Evolutionary conservation across 148 eudicot species (phyloP), one percentile per base, ranked within the genome.

Genomic region (Nepenthes gracilis): DNA sequence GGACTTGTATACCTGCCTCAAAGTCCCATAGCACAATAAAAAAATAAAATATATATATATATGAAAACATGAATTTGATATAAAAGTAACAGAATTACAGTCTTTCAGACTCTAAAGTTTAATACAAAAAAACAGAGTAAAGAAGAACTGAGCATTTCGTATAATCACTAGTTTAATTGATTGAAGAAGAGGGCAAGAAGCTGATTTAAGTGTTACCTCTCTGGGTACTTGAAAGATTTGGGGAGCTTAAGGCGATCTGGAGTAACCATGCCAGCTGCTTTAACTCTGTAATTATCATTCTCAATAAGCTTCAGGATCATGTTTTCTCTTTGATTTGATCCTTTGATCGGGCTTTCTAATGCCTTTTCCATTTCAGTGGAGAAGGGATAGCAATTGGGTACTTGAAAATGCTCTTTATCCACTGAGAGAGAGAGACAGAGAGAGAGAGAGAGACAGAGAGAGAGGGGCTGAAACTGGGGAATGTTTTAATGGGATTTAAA

Each of bases 171-270:
- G 8, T 3, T 40, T 8, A 40, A 40, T 4, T 40, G 45, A 40
- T 40, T 8, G 45, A 40, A 40, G 45, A 40, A 40, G 6, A 40
- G 8, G 8, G 45, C 8, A 8, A 40, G 8, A 40, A 12, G 13
- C n/a, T 6, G 36, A 37, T n/a, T 13, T 57, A 13, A 11, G 8
- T 9, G 7, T 33, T 59, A 78, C 83, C 80, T 80, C 62, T 80
- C 84, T 1, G 84, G 76, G 62, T 67, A 74, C 66, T 80, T 80
- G 74, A 76, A 76, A 8, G 84, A 73, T 57, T 68, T 80, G 12
- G 78, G 84, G 54, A 76, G 64, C 65, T 54, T 70, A 12, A 80
- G 81, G 9, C 72, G 76, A 50, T 73, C 74, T 1, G 81, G 81
- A 36, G 84, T 70, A 34, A 64, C 66, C 11, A 11, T 5, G 3